Percentiles rank a stretch among this genome's conserved stretches.
phyloP scores from a whole-genome alignment of 345 rosid genomes.

The Erysimum cheiranthoides region DNA sequence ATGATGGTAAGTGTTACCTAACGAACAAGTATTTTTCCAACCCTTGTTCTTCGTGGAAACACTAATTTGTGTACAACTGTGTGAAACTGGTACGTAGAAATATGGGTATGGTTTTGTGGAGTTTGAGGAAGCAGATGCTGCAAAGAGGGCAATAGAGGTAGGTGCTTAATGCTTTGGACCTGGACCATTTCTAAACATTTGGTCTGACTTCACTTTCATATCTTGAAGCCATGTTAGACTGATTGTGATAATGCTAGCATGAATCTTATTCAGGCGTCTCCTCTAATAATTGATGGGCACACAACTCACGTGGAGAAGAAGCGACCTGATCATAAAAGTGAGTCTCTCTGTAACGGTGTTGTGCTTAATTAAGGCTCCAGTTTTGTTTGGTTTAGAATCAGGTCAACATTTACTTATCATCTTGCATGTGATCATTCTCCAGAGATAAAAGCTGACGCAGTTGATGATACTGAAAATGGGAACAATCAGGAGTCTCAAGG shows the following conservation, averaged over 20 bases:
- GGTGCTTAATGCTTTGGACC: conserved; percentile 10
- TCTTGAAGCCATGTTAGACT: too few species aligned
- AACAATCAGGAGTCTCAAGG: conserved; percentile 62
- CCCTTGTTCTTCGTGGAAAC: background rate
- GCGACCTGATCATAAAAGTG: background rate
- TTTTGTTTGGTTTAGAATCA: conserved; percentile 7
- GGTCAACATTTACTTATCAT: too few species aligned
- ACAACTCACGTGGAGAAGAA: conserved; percentile 64
- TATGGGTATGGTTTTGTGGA: conserved; percentile 76
- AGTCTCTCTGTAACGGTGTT: background rate
- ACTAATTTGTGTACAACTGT: conserved; percentile 1
- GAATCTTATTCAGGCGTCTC: conserved; percentile 68
- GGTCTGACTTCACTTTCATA: background rate
- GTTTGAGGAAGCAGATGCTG: conserved; percentile 71
- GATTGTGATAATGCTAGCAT: background rate
- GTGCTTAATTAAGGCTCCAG: background rate
- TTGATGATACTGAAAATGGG: conserved; percentile 52
- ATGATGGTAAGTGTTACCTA: conserved; percentile 47
- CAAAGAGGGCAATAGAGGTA: conserved; percentile 76
- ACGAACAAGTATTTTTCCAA: background rate
- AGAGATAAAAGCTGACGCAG: too few species aligned
- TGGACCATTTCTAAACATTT: too few species aligned
- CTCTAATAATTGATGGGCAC: conserved; percentile 59
- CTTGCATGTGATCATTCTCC: too few species aligned
- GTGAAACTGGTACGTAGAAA: conserved; percentile 50